Base-by-base conservation (phyloP, 257 asterid genomes). In the Fraxinus pennsylvanica region DNA sequence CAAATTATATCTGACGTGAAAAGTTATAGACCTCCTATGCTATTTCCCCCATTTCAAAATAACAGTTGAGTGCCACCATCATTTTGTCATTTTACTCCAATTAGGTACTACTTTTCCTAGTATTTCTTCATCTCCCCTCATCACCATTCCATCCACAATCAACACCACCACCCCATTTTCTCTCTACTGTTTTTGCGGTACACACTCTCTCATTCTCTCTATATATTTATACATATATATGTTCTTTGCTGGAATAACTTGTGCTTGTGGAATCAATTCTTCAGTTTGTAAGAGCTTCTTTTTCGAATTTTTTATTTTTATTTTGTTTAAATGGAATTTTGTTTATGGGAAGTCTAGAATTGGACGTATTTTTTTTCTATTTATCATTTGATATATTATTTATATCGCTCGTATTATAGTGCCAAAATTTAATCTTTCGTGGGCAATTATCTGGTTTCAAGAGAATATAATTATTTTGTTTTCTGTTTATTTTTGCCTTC, bases 71-170 rank as follows among this genome's bases (percentile, higher is more conserved):
- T 27, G 73, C 72, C 71, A 63, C 29, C 77, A 73, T 39, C 80
- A 8, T 75, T 69, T 65, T 78, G 63, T 72, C 77, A 59, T 79
- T 29, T 29, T 72, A 57, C 65, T 57, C 14, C 80, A 22, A 61
- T 61, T 39, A 61, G 71, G 69, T 78, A 32, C 41, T 72, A 72
- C 67, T 69, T 63, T 76, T 66, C 75, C 75, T 2, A 21, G 67
- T 71, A 41, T 45, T 52, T 43, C 75, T 45, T 61, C 84, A 72
- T 81, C 82, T 63, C 65, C 65, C 66, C 45, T 19, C 68, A 80
- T 67, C 80, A 79, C 43, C 70, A 74, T 57, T 69, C 78, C 74
- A 29, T 14, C 82, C 75, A 12, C 29, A 68, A 25, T 77, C 76
- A 30, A 57, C 3, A 2, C 71, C 75, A 36, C 54, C 41, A 12